These are phyloP conservation scores for Zygosaccharomyces pseudobailii DNA, from an alignment of 1,139 yeast species.

Conservation along the genomic window DNA sequence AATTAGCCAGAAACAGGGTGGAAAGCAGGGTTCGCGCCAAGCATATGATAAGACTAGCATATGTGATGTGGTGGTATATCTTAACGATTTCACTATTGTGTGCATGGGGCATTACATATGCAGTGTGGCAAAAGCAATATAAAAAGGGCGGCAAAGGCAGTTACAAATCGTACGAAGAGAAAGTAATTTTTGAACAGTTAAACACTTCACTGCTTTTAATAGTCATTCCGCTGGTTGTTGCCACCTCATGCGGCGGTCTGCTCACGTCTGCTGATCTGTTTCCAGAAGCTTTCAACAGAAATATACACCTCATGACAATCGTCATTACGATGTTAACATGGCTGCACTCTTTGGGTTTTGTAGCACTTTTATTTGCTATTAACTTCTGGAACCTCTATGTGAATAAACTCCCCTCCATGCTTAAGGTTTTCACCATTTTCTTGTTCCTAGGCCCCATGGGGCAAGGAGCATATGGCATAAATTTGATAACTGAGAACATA, in stretches of 20 bases:
- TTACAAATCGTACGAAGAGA: conserved; percentile 37
- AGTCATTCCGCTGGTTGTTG: conserved; percentile 71
- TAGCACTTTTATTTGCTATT: conserved; percentile 52
- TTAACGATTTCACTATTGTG: conserved; percentile 48
- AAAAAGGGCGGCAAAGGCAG: conserved; percentile 30
- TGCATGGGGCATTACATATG: conserved; percentile 52
- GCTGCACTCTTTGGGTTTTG: conserved; percentile 62
- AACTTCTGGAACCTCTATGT: conserved; percentile 56
- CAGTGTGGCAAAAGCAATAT: conserved; percentile 37
- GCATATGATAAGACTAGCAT: conserved; percentile 42
- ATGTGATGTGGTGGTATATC: conserved; percentile 68
- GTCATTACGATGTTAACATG: conserved; percentile 55
- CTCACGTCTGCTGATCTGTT: conserved; percentile 39
- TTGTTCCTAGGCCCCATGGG: conserved; percentile 71
- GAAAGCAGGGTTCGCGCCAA: conserved; percentile 17
- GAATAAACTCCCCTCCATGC: conserved; percentile 53
- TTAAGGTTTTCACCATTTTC: conserved; percentile 48
- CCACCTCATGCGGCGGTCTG: conserved; percentile 59
- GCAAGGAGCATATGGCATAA: conserved; percentile 70
- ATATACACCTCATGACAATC: conserved; percentile 45
- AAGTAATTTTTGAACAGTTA: conserved; percentile 16
- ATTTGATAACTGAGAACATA: conserved; percentile 50
- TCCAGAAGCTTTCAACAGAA: conserved; percentile 41
- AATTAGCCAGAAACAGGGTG: conserved; percentile 33
- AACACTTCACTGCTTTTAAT: conserved; percentile 46